Evolutionary conservation across 371 early-diverging fungal species (phyloP), one percentile per base, ranked within the genome.

Genomic region (Thermomucor indicae-seudaticae): DNA sequence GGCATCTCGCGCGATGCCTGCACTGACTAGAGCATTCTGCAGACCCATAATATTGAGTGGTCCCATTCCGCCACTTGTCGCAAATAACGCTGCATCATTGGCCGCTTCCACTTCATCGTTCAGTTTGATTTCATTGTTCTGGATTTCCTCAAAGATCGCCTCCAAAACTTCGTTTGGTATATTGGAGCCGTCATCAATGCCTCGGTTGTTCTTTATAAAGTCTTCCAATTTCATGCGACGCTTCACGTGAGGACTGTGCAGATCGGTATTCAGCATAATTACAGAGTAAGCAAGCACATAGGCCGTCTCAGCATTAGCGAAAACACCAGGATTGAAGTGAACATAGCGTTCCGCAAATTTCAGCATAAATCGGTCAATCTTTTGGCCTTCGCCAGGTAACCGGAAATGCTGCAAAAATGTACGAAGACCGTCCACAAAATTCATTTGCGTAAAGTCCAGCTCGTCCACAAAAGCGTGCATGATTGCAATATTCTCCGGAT

Each of bases 381-480:
- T 93, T 69, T 97, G 97, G n/a, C 92, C 84, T 70, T 99, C 99
- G 28, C 98, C 98, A 2, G 96, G 96, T 25, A 99, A 78, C 32
- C 97, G 75, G 81, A 99, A 99, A n/a, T 80, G 61, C 65, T 94
- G 90, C 27, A 99, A 70, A 58, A 95, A 96, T n/a, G 61, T 59
- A 11, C 98, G 77, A 7, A 99, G 62, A 8, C 97, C 95, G 20
- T 87, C 81, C 1, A 91, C 86, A 66, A 98, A 90, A 5, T 62
- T 62, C 77, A 88, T 67, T 14, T 79, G 75, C 25, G 63, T 52
- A 54, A 98, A 97, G 39, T 92, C 86, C 78, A 96, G 84, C 46
- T 82, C 82, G 56, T 92, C 92, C 3, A 97, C 92, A 75, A 96
- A 97, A 6, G 89, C 86, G 55, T 95, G 97, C 95, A 96, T 95